Evolutionary conservation across 2,329 filamentous ascomycete species (phyloP).

Genomic region (Trichoderma koningii): DNA sequence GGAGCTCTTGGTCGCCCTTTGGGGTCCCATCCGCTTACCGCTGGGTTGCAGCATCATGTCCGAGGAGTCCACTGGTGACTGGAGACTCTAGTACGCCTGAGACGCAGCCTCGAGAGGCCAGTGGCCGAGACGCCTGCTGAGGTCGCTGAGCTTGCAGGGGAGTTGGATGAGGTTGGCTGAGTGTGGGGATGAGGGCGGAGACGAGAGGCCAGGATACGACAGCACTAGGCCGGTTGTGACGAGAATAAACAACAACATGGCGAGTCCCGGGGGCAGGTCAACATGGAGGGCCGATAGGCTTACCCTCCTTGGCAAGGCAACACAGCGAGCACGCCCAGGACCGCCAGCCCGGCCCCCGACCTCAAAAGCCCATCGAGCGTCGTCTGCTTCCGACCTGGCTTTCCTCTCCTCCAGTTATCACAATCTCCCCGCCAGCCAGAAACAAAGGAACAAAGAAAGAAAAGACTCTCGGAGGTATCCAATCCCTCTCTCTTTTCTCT

Average conservation of each 20-base stretch:
- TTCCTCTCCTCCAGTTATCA: slow-evolving; percentile 44
- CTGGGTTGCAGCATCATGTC: slow-evolving; percentile 28
- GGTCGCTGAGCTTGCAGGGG: slow-evolving; percentile 27
- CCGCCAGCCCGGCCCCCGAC: slow-evolving; percentile 40
- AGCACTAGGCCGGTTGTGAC: slow-evolving; percentile 33
- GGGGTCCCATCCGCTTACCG: slow-evolving; percentile 27
- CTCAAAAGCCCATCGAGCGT: slow-evolving; percentile 46
- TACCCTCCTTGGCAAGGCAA: slow-evolving; percentile 32
- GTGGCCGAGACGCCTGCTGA: slow-evolving; percentile 27
- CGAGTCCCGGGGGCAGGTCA: slow-evolving; percentile 28
- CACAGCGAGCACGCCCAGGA: slow-evolving; percentile 29
- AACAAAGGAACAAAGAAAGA: slow-evolving; percentile 38
- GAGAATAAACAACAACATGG: slow-evolving; percentile 35
- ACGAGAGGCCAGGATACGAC: slow-evolving; percentile 25
- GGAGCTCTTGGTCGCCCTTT: slow-evolving; percentile 22
- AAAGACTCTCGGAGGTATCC: slow-evolving; percentile 42
- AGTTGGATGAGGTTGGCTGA: slow-evolving; percentile 29
- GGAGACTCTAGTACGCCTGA: slow-evolving; percentile 27
- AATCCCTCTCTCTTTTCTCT: slow-evolving; percentile 41
- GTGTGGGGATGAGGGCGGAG: slow-evolving; percentile 28
- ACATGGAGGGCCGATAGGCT: slow-evolving; percentile 33
- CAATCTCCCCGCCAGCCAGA: slow-evolving; percentile 37
- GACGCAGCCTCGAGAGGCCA: slow-evolving; percentile 26
- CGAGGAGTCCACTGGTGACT: slow-evolving; percentile 25
- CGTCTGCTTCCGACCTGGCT: slow-evolving; percentile 35